A percentile compares a stretch with the other conserved stretches of the same genome.
Evolutionary conservation across 306 rosid species (phyloP).

Genomic region (Comarum palustre): DNA sequence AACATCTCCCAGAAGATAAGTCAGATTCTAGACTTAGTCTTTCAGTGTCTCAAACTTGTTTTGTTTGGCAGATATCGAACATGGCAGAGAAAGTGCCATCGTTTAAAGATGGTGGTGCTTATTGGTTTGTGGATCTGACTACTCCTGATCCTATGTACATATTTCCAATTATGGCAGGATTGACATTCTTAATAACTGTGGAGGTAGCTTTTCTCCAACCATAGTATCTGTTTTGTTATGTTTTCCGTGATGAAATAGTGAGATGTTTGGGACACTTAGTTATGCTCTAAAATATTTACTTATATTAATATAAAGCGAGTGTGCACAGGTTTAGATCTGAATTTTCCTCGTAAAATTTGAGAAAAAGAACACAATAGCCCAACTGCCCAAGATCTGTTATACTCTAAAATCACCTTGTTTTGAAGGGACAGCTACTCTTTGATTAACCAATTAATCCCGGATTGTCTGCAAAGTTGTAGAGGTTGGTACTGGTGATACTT

Average conservation of each 20-base stretch:
- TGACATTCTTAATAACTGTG: conserved; percentile 75
- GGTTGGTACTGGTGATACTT: neutral
- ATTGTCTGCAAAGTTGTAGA: conserved; percentile 7
- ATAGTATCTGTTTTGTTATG: neutral
- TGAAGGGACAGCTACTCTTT: too few species aligned
- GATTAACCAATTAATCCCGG: too few species aligned
- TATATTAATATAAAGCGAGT: neutral
- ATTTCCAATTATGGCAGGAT: conserved; percentile 65
- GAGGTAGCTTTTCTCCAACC: conserved; percentile 52
- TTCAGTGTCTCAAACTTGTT: conserved; percentile 29
- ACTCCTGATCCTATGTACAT: conserved; percentile 70
- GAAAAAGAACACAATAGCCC: neutral
- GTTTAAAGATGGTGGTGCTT: conserved; percentile 82
- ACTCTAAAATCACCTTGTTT: neutral
- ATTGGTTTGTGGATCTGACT: conserved; percentile 86
- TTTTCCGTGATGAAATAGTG: neutral
- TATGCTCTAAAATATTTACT: neutral
- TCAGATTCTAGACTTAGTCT: conserved; percentile 13
- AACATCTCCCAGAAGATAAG: conserved; percentile 14
- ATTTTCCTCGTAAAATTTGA: neutral
- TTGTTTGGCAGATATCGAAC: conserved; percentile 57
- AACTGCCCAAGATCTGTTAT: neutral
- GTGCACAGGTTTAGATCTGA: conserved; percentile 4
- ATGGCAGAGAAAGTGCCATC: conserved; percentile 93
- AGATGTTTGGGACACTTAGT: neutral